These are phyloP conservation scores for Aspergillus sp. DNA, from an alignment of 2,329 filamentous ascomycete genomes.

Conservation along the genomic window DNA sequence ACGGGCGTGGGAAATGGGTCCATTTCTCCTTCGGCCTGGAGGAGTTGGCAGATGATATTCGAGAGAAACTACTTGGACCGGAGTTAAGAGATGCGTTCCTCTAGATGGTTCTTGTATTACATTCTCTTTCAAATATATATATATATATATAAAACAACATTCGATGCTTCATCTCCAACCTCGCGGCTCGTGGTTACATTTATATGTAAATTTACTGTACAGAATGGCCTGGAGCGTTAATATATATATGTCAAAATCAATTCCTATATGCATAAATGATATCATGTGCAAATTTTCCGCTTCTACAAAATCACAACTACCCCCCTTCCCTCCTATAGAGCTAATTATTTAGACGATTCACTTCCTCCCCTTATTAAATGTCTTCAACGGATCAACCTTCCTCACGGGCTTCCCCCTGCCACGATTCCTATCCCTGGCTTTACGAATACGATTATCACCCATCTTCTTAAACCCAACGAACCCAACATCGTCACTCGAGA, in stretches of 20 bases:
- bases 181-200: not conserved
- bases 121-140: not conserved
- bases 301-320: not conserved
- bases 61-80: conserved; percentile 19
- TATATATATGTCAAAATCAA: not conserved
- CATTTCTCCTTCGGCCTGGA: conserved; percentile 35
- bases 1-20: conserved; percentile 41
- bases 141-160: not conserved
- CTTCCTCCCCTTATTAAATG: conserved; percentile 65
- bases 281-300: conserved; percentile 8
- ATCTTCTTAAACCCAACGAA: conserved; percentile 67
- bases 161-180: not conserved
- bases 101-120: not conserved
- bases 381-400: conserved; percentile 82
- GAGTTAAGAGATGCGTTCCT: not conserved
- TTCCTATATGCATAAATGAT: conserved; percentile 4
- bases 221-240: not conserved
- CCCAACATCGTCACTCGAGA: conserved; percentile 66
- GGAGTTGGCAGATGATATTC: conserved; percentile 17
- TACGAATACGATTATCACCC: conserved; percentile 53
- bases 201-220: not conserved
- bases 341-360: conserved; percentile 13
- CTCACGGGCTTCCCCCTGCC: conserved; percentile 38
- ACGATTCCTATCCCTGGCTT: conserved; percentile 46
- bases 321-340: not conserved